phyloP scores from a whole-genome alignment of 345 rosid species.

The Dovyalis caffra region DNA sequence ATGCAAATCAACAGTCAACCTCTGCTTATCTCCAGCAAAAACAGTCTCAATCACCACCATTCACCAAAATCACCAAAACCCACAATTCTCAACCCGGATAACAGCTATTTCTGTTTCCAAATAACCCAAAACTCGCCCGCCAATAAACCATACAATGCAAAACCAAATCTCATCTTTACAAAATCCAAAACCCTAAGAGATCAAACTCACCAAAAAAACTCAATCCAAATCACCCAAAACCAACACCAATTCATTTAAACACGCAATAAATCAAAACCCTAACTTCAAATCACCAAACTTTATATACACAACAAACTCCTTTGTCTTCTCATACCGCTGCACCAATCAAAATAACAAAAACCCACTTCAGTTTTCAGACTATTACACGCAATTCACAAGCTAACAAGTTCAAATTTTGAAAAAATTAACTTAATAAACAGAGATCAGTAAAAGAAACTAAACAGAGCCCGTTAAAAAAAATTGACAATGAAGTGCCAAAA shows the following conservation, averaged over 20 bases:
- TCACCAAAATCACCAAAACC: conserved; percentile 9
- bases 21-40: background rate
- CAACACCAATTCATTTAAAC: conserved; percentile 24
- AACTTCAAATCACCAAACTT: conserved; percentile 39
- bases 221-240: conserved; percentile 21
- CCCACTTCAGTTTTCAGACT: conserved; percentile 19
- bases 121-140: conserved; percentile 25
- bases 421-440: conserved; percentile 43
- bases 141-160: conserved; percentile 47
- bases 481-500: conserved; percentile 44
- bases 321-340: conserved; percentile 35
- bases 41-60: conserved; percentile 5
- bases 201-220: conserved; percentile 39
- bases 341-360: conserved; percentile 27
- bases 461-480: conserved; percentile 34
- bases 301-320: conserved; percentile 14
- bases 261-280: conserved; percentile 54
- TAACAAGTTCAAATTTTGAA: conserved; percentile 26
- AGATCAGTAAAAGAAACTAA: conserved; percentile 48
- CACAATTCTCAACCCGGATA: background rate
- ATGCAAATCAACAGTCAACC: conserved; percentile 21
- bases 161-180: conserved; percentile 59
- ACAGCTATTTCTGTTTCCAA: conserved; percentile 31
- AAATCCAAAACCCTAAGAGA: conserved; percentile 63
- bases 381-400: conserved; percentile 35